phyloP scores from a whole-genome alignment of 169 alveolate genomes.

The Eimeria acervulina region DNA sequence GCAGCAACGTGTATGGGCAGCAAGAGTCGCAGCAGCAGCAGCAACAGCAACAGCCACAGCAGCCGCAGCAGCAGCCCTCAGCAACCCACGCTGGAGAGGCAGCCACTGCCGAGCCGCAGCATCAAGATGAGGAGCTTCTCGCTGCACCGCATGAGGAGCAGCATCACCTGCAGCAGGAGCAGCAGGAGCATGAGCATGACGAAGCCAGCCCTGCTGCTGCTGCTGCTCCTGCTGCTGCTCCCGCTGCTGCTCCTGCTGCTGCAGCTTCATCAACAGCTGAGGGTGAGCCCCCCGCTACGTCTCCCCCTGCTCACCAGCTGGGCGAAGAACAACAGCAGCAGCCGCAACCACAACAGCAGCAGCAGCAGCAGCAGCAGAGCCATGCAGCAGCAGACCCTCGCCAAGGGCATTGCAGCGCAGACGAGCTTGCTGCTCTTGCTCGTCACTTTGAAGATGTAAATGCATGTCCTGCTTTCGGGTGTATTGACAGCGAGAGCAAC shows the following conservation, averaged over 20 bases:
- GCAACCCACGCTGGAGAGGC: no score
- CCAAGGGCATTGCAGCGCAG: slow-evolving; percentile 39
- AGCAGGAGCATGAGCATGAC: neutral
- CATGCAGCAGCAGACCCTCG: slow-evolving; percentile 73
- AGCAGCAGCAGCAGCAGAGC: slow-evolving; percentile 11
- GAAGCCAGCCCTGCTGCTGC: no score
- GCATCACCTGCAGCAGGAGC: slow-evolving; percentile 21
- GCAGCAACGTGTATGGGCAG: neutral
- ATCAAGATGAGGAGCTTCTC: no score
- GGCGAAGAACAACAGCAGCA: neutral
- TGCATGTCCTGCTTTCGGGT: slow-evolving; percentile 63
- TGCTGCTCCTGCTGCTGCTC: no score
- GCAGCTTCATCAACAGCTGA: no score
- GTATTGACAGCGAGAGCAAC: slow-evolving; percentile 43
- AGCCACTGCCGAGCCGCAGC: no score
- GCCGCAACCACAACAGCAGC: neutral
- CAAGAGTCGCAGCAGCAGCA: slow-evolving; percentile 13
- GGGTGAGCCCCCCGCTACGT: no score
- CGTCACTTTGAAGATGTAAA: neutral
- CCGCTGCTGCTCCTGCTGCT: no score
- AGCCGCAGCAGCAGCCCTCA: no score
- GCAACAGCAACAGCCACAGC: slow-evolving; percentile 26
- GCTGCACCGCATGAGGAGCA: neutral
- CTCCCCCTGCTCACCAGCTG: neutral
- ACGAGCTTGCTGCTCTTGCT: slow-evolving; percentile 35